Evolutionary conservation across 345 rosid species (phyloP), one percentile per base, ranked within the genome.

Genomic region (Mallotus nudiflorus): DNA sequence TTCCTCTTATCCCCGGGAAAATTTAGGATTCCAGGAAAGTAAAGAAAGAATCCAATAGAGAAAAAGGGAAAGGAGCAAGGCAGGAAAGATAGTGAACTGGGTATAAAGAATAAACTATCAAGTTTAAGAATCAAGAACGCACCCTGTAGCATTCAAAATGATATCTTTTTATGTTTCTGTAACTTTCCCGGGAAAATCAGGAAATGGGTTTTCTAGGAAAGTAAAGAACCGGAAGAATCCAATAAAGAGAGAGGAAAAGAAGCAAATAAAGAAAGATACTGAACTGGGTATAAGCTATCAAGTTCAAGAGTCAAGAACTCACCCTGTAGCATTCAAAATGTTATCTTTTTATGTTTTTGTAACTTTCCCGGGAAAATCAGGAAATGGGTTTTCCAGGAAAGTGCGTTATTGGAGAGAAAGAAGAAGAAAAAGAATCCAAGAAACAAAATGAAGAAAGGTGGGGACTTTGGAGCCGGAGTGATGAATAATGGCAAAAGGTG

Each of bases 401-500:
- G 44, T 33, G 3, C 5, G 1, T 33, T 7, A 7, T 16, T 6
- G 9, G 33, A 59, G 78, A 65, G 50, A 58, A 51, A 51, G 63
- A 52, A 72, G 68, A 59, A 74, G 85, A 52, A 72, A 70, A 59
- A 74, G 85, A 81, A 81, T 82, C 86, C 86, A 76, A 81, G 78
- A 81, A 80, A 52, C 49, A 60, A 63, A 22, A 58, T 3, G 29
- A n/a, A 46, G 40, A 48, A 49, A 25, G 52, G 33, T 44, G 8
- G 35, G 49, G 66, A 19, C 49, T 70, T 77, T 80, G 90, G 90
- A 82, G 79, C 83, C 65, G 69, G 24, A 15, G 48, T 33, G 37
- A 11, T 35, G 27, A 35, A 25, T 58, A 35, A 75, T 15, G 31
- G 24, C 3, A 18, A 54, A n/a, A n/a, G 0, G 25, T 33, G 37